phyloP scores from a whole-genome alignment of 441 rosid genomes.

The Erodium chrysanthum region DNA sequence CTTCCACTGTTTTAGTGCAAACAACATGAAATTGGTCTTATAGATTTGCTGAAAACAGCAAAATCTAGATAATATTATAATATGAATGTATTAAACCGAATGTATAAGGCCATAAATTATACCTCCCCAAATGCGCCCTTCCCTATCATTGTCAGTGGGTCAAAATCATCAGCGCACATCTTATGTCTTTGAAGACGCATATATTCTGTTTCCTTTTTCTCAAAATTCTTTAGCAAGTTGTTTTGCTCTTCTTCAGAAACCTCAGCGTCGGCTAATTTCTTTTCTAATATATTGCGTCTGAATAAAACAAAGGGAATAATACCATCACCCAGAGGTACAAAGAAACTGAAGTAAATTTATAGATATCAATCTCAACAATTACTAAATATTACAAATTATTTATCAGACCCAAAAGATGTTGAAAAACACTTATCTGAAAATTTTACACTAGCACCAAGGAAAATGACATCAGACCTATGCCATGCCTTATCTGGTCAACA shows the following conservation, averaged over 20 bases:
- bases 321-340: background rate
- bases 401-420: background rate
- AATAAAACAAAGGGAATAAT: background rate
- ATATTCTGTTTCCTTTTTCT: slow-evolving; percentile 37
- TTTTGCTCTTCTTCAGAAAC: slow-evolving; percentile 28
- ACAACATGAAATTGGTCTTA: background rate
- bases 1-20: background rate
- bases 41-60: too few relatives aligned
- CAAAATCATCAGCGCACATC: slow-evolving; percentile 35
- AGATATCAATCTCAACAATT: background rate
- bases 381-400: background rate
- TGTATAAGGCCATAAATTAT: background rate
- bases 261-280: slow-evolving; percentile 25
- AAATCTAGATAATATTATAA: background rate
- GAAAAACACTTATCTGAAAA: background rate
- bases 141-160: slow-evolving; percentile 28
- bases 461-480: background rate
- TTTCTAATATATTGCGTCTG: slow-evolving; percentile 21
- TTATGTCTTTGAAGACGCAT: slow-evolving; percentile 38
- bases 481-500: too few relatives aligned
- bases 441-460: background rate
- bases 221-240: slow-evolving; percentile 28
- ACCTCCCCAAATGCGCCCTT: background rate
- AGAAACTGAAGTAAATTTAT: background rate
- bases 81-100: too few relatives aligned